phyloP scores from a whole-genome alignment of 345 rosid species.

The Populus ilicifolia region DNA sequence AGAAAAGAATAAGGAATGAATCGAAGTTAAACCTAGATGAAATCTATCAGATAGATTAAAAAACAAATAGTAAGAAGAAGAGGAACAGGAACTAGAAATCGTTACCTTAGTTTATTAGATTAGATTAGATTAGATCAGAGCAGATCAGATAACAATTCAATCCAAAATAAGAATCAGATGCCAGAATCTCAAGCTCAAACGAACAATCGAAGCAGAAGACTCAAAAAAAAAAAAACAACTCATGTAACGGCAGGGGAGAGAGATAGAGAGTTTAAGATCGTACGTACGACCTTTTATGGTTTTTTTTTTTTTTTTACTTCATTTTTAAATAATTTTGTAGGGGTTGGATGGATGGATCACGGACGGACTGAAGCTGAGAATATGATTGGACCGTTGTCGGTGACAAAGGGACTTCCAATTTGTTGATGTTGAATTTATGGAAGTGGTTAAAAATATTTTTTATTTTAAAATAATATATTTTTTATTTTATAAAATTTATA shows the following conservation, averaged over 20 bases:
- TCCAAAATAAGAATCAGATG: neutral
- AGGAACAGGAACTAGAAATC: neutral
- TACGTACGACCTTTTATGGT: too few species aligned
- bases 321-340: too few species aligned
- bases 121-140: too few species aligned
- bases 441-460: too few species aligned
- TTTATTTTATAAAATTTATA: too few species aligned
- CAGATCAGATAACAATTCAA: too few species aligned
- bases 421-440: too few species aligned
- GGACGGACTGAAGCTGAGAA: neutral
- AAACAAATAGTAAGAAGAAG: too few species aligned
- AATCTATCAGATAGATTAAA: neutral
- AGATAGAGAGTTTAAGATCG: too few species aligned
- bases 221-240: neutral
- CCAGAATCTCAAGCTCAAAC: neutral
- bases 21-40: neutral
- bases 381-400: conserved; percentile 9
- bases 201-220: neutral
- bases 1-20: too few species aligned
- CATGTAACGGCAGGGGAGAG: neutral
- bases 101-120: neutral
- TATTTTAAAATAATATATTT: too few species aligned
- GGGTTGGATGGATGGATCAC: neutral
- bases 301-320: too few species aligned
- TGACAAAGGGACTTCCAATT: neutral